Evolutionary conservation across 306 rosid genomes (phyloP), one percentile per base, ranked within the genome.

Genomic region (Begonia peltatifolia): DNA sequence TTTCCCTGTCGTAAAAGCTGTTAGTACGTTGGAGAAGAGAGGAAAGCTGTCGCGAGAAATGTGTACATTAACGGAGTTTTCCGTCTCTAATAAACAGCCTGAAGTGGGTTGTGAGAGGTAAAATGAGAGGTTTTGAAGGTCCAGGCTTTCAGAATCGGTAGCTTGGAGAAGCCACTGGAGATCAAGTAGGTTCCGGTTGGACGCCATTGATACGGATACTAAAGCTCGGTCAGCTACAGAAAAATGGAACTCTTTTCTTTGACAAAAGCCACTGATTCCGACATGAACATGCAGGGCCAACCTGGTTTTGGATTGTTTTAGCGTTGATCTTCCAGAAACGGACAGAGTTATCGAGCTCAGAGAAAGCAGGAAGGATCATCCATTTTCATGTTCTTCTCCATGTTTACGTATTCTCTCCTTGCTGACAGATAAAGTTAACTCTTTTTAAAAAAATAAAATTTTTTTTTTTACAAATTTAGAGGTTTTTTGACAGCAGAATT

Each of bases 101-200:
- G 95, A 80, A 64, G 78, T 44, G 70, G 82, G 63, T 17, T 90
- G 95, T 35, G 80, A 83, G 30, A 83, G 94, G 84, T 76, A 72
- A 68, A 90, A 86, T 74, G 95, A 83, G 53, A 90, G 55, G 72
- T 66, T 78, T 53, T 90, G 84, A 1, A 87, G 72, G 47, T 51
- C 69, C 50, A 70, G 72, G 63, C 52, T 23, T 47, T 81, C 79
- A 2, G 79, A 79, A 54, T 59, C 63, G 63, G 86, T 66, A 50
- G 75, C 67, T 59, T 69, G 72, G 9, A 76, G 66, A 69, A 67
- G 62, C 93, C 81, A 74, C 55, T 83, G 77, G 53, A 86, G 78
- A 35, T 79, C 83, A 61, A 55, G 68, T 42, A 71, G 61, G 73
- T 72, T 74, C 60, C 75, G 82, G 65, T 60, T 68, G 65, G 93